Conservation (phyloP, 2,329 filamentous ascomycete species). For the Penicillium sp. region DNA sequence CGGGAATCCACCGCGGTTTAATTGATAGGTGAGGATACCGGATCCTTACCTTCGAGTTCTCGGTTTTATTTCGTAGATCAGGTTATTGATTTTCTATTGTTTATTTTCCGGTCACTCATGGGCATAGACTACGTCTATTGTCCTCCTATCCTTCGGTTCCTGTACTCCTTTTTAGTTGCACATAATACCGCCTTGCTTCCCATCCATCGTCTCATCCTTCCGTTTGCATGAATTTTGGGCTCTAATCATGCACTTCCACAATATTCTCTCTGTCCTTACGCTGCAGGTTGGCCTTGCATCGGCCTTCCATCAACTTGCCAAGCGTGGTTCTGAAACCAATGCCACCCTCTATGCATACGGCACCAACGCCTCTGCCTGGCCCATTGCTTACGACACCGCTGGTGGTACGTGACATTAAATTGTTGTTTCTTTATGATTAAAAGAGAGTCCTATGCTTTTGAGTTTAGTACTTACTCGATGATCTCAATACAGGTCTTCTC, state of each 20-base stretch:
- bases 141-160: neutral
- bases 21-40: neutral
- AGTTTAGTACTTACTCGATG: neutral
- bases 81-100: neutral
- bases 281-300: neutral
- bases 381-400: constrained; percentile 13
- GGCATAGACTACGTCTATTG: neutral
- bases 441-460: too few species aligned
- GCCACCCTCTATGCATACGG: constrained; percentile 20
- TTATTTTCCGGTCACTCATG: neutral
- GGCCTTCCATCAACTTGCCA: neutral
- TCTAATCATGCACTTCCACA: neutral
- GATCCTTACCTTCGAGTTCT: neutral
- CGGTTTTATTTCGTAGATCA: neutral
- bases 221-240: too few species aligned
- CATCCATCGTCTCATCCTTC: too few species aligned
- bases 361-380: constrained; percentile 16
- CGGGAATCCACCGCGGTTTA: neutral
- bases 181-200: too few species aligned
- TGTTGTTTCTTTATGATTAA: too few species aligned
- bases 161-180: neutral
- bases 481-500: constrained; percentile 1
- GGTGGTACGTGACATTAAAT: constrained; percentile 8
- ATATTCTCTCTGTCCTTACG: neutral
- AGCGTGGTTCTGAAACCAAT: constrained; percentile 16